Evolutionary conservation across 805 yeast genomes (phyloP).

Genomic region (Candida odintsovae): DNA sequence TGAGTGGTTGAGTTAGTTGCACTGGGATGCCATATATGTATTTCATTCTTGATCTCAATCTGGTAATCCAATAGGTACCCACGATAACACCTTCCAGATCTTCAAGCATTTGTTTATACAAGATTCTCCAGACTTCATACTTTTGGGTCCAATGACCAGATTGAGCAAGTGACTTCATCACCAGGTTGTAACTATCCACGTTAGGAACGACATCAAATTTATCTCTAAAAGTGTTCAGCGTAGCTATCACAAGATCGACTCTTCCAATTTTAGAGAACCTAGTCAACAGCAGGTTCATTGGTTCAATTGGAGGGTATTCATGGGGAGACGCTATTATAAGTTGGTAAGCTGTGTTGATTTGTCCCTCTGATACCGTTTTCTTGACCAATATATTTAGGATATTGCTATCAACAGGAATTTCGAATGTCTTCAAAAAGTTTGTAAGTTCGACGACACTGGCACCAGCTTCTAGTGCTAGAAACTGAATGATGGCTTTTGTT

Average conservation of each 20-base stretch:
- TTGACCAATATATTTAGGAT: conserved; percentile 23
- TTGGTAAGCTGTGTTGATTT: conserved; percentile 26
- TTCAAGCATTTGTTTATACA: conserved; percentile 20
- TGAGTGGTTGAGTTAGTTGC: conserved; percentile 14
- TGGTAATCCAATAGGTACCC: conserved; percentile 23
- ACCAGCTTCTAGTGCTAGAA: conserved; percentile 12
- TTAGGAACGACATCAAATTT: conserved; percentile 26
- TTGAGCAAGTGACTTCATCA: conserved; percentile 30
- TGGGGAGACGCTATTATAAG: conserved; percentile 14
- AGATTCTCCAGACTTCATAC: conserved; percentile 19
- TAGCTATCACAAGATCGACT: conserved; percentile 29
- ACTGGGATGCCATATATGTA: conserved; percentile 14
- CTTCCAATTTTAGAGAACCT: conserved; percentile 28
- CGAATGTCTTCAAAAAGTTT: conserved; percentile 8
- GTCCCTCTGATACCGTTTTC: conserved; percentile 22
- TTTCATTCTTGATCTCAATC: conserved; percentile 17
- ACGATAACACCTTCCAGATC: conserved; percentile 13
- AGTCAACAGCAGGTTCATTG: conserved; percentile 27
- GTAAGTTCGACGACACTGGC: conserved; percentile 11
- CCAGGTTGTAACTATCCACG: conserved; percentile 25
- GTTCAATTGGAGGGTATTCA: conserved; percentile 5
- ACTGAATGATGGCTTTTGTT: conserved; percentile 22
- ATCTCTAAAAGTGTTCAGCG: conserved; percentile 26
- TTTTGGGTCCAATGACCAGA: conserved; percentile 26
- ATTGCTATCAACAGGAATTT: conserved; percentile 22